These are phyloP conservation scores for Sporothrix euskadiensis DNA, from an alignment of 2,329 filamentous ascomycete genomes.

Conservation along the genomic window DNA sequence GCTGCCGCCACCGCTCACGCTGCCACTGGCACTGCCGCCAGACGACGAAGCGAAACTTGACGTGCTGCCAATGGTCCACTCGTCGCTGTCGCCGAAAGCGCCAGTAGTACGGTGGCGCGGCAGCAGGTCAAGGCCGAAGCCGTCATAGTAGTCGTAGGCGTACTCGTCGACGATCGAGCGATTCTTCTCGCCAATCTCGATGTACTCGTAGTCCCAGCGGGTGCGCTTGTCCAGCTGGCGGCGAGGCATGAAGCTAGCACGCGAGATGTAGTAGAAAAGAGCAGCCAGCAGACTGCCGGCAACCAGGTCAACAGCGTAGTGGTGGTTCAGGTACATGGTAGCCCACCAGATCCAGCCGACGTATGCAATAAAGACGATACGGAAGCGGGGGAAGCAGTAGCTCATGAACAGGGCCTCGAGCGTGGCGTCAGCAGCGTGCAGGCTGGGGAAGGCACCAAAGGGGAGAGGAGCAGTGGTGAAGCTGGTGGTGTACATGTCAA, in stretches of 20 bases:
- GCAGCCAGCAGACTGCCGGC: constrained; percentile 77
- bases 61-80: constrained; percentile 86
- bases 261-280: constrained; percentile 78
- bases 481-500: constrained; percentile 89
- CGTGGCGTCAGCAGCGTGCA: constrained; percentile 87
- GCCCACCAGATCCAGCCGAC: constrained; percentile 97
- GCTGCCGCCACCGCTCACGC: constrained; percentile 47
- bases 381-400: constrained; percentile 82
- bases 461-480: constrained; percentile 90
- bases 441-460: constrained; percentile 91
- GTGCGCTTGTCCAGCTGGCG: constrained; percentile 81
- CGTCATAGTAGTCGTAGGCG: constrained; percentile 49
- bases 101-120: constrained; percentile 37
- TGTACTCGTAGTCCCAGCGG: constrained; percentile 94
- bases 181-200: constrained; percentile 71
- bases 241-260: constrained; percentile 76
- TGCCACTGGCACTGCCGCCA: constrained; percentile 43
- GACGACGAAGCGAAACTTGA: constrained; percentile 61
- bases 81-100: constrained; percentile 66
- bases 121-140: constrained; percentile 51
- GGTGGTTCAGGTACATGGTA: constrained; percentile 96
- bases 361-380: constrained; percentile 78
- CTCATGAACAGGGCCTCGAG: constrained; percentile 91
- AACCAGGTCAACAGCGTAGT: constrained; percentile 93
- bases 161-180: constrained; percentile 44